Conservation (phyloP, 768 basidiomycete species). For the Chalciporus chontae region DNA sequence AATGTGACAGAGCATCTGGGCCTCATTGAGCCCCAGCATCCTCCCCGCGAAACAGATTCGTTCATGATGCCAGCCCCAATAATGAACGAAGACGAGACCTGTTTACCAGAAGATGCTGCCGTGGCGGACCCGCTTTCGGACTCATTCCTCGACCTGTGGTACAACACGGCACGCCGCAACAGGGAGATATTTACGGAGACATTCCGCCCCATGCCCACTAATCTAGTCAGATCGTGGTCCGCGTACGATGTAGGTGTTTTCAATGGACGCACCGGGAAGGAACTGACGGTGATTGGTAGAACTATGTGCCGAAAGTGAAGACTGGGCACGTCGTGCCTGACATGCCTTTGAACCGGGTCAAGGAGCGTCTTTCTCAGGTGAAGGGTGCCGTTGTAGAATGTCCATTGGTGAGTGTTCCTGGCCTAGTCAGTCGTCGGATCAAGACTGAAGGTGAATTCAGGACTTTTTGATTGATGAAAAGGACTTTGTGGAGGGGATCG, state of each 20-base stretch:
- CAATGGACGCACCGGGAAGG: not conserved
- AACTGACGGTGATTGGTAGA: constrained; percentile 38
- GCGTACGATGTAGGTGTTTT: constrained; percentile 63
- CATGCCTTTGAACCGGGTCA: constrained; percentile 64
- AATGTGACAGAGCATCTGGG: constrained; percentile 72
- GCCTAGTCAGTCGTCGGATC: not conserved
- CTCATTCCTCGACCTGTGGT: constrained; percentile 57
- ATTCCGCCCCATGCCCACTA: constrained; percentile 84
- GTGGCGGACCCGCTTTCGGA: constrained; percentile 80
- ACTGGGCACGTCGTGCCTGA: constrained; percentile 77
- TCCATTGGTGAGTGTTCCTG: constrained; percentile 52
- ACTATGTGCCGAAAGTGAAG: constrained; percentile 72
- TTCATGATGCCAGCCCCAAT: constrained; percentile 82
- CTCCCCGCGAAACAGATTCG: constrained; percentile 35
- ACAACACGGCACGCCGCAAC: constrained; percentile 71
- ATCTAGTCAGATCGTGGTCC: constrained; percentile 74
- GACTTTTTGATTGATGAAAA: constrained; percentile 84
- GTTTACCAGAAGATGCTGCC: constrained; percentile 50
- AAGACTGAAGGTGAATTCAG: constrained; percentile 34
- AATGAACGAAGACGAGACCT: constrained; percentile 65
- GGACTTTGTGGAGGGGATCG: constrained; percentile 62
- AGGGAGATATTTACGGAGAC: constrained; percentile 82
- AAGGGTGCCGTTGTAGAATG: constrained; percentile 73
- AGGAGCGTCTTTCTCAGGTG: constrained; percentile 67
- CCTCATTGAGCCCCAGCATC: constrained; percentile 70